Percentiles rank a stretch among this genome's conserved stretches.
Evolutionary conservation across 2,329 filamentous ascomycete genomes (phyloP).

Genomic region (Penicillium sp.): DNA sequence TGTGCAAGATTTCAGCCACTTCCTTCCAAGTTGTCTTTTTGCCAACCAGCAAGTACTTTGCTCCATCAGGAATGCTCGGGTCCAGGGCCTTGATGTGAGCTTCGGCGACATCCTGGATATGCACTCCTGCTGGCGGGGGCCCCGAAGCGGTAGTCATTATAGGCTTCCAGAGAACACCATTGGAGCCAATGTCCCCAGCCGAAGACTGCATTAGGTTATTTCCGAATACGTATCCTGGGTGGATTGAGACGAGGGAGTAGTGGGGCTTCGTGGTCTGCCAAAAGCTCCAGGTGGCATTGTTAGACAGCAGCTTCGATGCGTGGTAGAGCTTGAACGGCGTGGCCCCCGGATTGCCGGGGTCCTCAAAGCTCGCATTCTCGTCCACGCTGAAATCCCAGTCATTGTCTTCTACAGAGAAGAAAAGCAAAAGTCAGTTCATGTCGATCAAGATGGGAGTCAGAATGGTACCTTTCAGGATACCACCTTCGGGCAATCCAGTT

Average conservation of each 20-base stretch:
- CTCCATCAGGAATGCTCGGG: conserved; percentile 19
- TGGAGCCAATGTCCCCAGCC: conserved; percentile 17
- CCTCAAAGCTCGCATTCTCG: conserved; percentile 16
- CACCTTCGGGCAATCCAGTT: neutral
- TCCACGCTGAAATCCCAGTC: conserved; percentile 25
- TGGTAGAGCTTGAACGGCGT: conserved; percentile 25
- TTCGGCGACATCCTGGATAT: conserved; percentile 31
- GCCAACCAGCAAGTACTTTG: conserved; percentile 23
- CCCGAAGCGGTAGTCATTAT: conserved; percentile 19
- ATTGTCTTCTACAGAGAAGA: conserved; percentile 21
- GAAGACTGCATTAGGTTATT: conserved; percentile 24
- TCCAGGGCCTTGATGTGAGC: conserved; percentile 28
- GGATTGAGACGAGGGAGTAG: conserved; percentile 25
- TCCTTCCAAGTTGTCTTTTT: conserved; percentile 14
- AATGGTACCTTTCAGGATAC: neutral
- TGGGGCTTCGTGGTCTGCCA: conserved; percentile 16
- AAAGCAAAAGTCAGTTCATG: neutral
- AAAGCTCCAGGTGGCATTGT: conserved; percentile 27
- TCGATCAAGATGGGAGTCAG: too few relatives aligned
- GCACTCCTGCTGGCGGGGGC: conserved; percentile 15
- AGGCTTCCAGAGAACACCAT: conserved; percentile 16
- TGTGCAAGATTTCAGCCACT: conserved; percentile 18
- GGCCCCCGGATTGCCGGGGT: conserved; percentile 6
- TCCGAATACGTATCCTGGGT: conserved; percentile 28
- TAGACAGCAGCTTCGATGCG: conserved; percentile 30